Conservation (phyloP, 2,329 filamentous ascomycete genomes). For the Fusarium paranaense region DNA sequence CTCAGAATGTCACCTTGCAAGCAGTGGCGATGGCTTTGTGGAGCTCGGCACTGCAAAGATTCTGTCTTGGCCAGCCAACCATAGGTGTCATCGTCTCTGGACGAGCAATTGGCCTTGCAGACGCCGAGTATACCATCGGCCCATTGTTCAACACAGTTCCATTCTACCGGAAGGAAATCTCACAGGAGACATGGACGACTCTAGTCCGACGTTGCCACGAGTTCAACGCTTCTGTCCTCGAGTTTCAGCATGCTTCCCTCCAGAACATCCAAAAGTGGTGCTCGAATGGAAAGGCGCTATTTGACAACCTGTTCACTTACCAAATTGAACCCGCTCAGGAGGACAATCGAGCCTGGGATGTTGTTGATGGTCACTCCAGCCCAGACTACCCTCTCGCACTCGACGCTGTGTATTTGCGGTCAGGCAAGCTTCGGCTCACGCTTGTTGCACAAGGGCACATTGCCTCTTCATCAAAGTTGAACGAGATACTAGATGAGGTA, state of each 20-base stretch:
- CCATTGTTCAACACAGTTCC: slow-evolving; percentile 93
- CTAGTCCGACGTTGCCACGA: slow-evolving; percentile 75
- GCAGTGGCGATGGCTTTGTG: slow-evolving; percentile 82
- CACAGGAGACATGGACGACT: slow-evolving; percentile 66
- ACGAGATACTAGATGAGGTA: slow-evolving; percentile 52
- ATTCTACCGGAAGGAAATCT: slow-evolving; percentile 64
- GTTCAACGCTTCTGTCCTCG: slow-evolving; percentile 74
- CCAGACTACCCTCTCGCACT: slow-evolving; percentile 83
- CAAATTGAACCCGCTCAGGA: slow-evolving; percentile 62
- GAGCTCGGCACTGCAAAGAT: slow-evolving; percentile 69
- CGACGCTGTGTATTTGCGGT: slow-evolving; percentile 70
- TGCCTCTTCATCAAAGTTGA: slow-evolving; percentile 47
- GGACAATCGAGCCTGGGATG: slow-evolving; percentile 64
- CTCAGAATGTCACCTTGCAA: slow-evolving; percentile 80
- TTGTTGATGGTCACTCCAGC: slow-evolving; percentile 58
- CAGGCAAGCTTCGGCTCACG: slow-evolving; percentile 64
- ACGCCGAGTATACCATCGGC: slow-evolving; percentile 76
- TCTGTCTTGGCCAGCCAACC: slow-evolving; percentile 60
- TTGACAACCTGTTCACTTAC: slow-evolving; percentile 87
- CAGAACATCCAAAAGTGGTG: slow-evolving; percentile 86
- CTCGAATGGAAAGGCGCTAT: slow-evolving; percentile 69
- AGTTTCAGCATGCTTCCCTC: slow-evolving; percentile 79
- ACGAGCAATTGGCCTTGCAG: slow-evolving; percentile 75
- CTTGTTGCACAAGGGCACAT: slow-evolving; percentile 67
- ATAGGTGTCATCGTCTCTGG: slow-evolving; percentile 85